A percentile compares a stretch with the other conserved stretches of the same genome.
Conservation (phyloP, 192 early-diverging fungal genomes). For the Coemansia sp. region DNA sequence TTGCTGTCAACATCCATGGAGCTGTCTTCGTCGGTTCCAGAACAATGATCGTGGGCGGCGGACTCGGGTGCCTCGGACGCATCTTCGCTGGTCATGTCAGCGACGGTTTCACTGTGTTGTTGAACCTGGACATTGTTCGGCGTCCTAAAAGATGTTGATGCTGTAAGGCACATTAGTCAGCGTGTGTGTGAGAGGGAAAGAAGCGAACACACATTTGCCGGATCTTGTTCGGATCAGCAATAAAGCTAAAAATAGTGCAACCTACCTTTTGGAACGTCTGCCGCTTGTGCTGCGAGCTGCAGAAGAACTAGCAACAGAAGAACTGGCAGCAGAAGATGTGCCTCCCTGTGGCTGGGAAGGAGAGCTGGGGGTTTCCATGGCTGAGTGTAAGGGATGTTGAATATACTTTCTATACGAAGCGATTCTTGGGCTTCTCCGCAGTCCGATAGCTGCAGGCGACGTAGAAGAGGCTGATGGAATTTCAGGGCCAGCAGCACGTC, state of each 20-base stretch:
- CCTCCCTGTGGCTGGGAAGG: background rate
- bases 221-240: background rate
- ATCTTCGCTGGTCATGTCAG: background rate
- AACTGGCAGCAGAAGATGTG: background rate
- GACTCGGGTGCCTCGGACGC: background rate
- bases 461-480: background rate
- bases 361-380: background rate
- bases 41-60: background rate
- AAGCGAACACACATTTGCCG: background rate
- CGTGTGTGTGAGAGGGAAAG: background rate
- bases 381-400: background rate
- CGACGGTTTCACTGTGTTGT: background rate
- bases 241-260: background rate
- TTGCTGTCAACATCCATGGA: background rate
- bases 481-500: background rate
- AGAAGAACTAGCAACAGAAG: background rate
- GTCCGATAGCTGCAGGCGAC: background rate
- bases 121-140: background rate
- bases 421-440: conserved; percentile 9
- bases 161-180: background rate
- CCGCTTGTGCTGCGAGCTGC: background rate
- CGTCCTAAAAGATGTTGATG: background rate
- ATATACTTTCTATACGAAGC: background rate
- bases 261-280: background rate
- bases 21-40: background rate